Conservation (phyloP, 2,329 filamentous ascomycete genomes). For the Arthrobotrys musiformis region DNA sequence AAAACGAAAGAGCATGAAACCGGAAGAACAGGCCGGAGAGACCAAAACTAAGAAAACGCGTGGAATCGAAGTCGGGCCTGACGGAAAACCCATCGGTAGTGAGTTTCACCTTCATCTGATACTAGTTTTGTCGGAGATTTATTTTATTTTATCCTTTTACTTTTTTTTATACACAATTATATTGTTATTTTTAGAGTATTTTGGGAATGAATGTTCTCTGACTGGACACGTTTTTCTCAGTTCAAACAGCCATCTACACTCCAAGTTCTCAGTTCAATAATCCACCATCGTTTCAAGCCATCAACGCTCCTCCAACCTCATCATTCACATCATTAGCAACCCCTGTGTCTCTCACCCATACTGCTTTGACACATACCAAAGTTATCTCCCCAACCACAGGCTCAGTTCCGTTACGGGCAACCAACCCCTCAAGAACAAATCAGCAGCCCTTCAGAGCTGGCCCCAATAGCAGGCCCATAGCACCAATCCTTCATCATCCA, state of each 20-base stretch:
- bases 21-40: conserved; percentile 36
- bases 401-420: conserved; percentile 46
- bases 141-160: too few relatives aligned
- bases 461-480: conserved; percentile 40
- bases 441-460: conserved; percentile 44
- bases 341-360: conserved; percentile 42
- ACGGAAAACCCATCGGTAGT: conserved; percentile 46
- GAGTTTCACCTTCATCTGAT: conserved; percentile 8
- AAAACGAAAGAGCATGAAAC: conserved; percentile 50
- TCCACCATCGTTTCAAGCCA: conserved; percentile 48
- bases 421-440: conserved; percentile 52
- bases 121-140: neutral
- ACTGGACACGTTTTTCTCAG: conserved; percentile 33
- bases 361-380: conserved; percentile 44
- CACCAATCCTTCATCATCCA: conserved; percentile 52
- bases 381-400: conserved; percentile 40
- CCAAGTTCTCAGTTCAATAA: conserved; percentile 39
- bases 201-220: conserved; percentile 3
- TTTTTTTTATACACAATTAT: too few relatives aligned
- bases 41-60: conserved; percentile 49
- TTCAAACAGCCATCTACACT: conserved; percentile 49
- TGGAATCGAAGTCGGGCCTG: conserved; percentile 22
- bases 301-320: conserved; percentile 42
- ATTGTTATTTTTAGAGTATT: neutral
- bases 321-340: conserved; percentile 44